These are phyloP conservation scores for Aspergillus sp. DNA, from an alignment of 2,329 filamentous ascomycete species.

Conservation along the genomic window DNA sequence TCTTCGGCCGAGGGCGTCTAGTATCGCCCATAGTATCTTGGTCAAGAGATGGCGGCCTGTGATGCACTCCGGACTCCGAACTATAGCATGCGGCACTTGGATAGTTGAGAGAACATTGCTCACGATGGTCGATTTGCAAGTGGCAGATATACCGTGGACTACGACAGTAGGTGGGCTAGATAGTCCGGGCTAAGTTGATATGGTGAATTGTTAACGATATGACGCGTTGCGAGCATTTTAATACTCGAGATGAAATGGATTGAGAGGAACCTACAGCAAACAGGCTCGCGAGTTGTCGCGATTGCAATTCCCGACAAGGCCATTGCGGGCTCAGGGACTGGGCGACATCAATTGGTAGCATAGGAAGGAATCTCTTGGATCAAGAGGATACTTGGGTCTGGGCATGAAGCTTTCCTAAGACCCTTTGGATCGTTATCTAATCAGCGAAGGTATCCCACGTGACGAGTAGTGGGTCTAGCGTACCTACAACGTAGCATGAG, in stretches of 20 bases:
- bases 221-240: neutral
- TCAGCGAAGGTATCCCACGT: neutral
- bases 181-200: constrained; percentile 40
- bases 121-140: constrained; percentile 79
- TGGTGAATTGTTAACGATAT: constrained; percentile 1
- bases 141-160: constrained; percentile 81
- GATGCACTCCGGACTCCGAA: constrained; percentile 52
- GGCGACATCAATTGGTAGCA: constrained; percentile 41
- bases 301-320: constrained; percentile 50
- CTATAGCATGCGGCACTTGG: constrained; percentile 49
- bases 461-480: neutral
- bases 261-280: constrained; percentile 40
- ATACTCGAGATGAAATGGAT: constrained; percentile 21
- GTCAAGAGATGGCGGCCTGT: constrained; percentile 51
- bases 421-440: neutral
- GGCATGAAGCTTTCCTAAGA: neutral
- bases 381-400: neutral
- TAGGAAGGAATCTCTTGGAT: constrained; percentile 12
- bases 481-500: no score
- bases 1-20: constrained; percentile 41
- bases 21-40: constrained; percentile 48
- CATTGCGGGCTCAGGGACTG: constrained; percentile 45
- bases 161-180: constrained; percentile 76
- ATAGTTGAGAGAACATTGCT: constrained; percentile 66
- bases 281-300: constrained; percentile 45